Percentiles rank a stretch among this genome's conserved stretches.
Evolutionary conservation across 1,284 basidiomycete genomes (phyloP).

Genomic region (Pseudozyma sp.): DNA sequence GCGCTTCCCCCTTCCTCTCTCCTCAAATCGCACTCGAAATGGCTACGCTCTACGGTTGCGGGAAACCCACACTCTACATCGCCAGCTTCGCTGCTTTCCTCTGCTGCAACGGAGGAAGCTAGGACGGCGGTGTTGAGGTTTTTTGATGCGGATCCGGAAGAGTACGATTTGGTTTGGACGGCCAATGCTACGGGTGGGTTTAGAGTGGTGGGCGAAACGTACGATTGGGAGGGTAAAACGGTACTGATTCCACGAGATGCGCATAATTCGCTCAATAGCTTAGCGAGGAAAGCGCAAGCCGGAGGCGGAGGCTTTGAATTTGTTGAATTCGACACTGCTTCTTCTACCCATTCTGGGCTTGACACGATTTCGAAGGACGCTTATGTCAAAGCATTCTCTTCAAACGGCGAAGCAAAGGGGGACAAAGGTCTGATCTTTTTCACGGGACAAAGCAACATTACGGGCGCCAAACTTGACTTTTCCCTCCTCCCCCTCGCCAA

Average conservation of each 20-base stretch:
- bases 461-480: slow-evolving; percentile 25
- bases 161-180: slow-evolving; percentile 41
- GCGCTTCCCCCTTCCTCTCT: slow-evolving; percentile 13
- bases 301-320: slow-evolving; percentile 13
- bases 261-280: slow-evolving; percentile 33
- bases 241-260: slow-evolving; percentile 32
- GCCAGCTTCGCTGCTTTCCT: slow-evolving; percentile 6
- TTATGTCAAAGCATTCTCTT: neutral
- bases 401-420: neutral
- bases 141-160: slow-evolving; percentile 22
- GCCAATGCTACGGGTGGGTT: slow-evolving; percentile 26
- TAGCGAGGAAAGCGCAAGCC: slow-evolving; percentile 7
- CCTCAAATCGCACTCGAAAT: neutral
- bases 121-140: slow-evolving; percentile 16
- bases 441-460: slow-evolving; percentile 39
- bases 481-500: neutral
- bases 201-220: slow-evolving; percentile 27
- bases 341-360: neutral
- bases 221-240: slow-evolving; percentile 9
- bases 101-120: slow-evolving; percentile 7
- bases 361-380: slow-evolving; percentile 8
- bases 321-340: slow-evolving; percentile 21
- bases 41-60: slow-evolving; percentile 3
- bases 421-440: slow-evolving; percentile 32
- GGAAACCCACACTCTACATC: slow-evolving; percentile 40